Percentiles rank a stretch among this genome's conserved stretches.
Evolutionary conservation across 2,329 filamentous ascomycete species (phyloP).

Genomic region (Aspergillus ibericus): DNA sequence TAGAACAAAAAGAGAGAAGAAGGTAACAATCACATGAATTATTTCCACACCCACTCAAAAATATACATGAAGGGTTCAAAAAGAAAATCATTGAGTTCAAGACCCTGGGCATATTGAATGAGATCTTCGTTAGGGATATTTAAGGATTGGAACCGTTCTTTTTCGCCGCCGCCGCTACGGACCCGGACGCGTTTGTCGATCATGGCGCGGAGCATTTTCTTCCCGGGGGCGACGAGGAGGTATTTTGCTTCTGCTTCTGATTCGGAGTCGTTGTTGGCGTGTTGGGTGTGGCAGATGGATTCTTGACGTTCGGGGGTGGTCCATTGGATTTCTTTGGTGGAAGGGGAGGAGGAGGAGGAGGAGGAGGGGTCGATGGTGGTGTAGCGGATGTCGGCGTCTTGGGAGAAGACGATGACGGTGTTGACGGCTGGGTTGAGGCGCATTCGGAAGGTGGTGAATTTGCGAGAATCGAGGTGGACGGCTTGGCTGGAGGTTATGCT

Average conservation of each 20-base stretch:
- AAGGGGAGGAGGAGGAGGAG: not conserved
- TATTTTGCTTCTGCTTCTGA: conserved; percentile 17
- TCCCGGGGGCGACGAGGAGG: conserved; percentile 28
- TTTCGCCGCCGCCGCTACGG: conserved; percentile 23
- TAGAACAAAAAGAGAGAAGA: not conserved
- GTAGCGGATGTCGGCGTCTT: conserved; percentile 29
- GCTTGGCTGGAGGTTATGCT: conserved; percentile 28
- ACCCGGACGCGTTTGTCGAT: conserved; percentile 28
- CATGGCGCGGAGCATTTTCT: conserved; percentile 27
- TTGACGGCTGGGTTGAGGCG: conserved; percentile 29
- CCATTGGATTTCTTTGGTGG: conserved; percentile 20
- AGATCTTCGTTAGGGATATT: conserved; percentile 26
- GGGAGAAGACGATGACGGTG: conserved; percentile 31
- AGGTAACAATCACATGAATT: no score
- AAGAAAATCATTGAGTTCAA: conserved; percentile 26
- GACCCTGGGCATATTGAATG: conserved; percentile 32
- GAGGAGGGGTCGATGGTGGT: conserved; percentile 17
- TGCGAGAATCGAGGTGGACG: conserved; percentile 32
- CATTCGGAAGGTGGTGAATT: conserved; percentile 36
- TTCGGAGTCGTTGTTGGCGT: not conserved
- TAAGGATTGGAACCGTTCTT: conserved; percentile 23
- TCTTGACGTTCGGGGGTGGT: conserved; percentile 27
- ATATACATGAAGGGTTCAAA: conserved; percentile 35
- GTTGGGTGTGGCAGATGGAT: conserved; percentile 21
- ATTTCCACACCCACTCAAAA: conserved; percentile 32